Evolutionary conservation across 352 stramenopile species (phyloP).

Genomic region (Phytopythium cucurbitacearum): DNA sequence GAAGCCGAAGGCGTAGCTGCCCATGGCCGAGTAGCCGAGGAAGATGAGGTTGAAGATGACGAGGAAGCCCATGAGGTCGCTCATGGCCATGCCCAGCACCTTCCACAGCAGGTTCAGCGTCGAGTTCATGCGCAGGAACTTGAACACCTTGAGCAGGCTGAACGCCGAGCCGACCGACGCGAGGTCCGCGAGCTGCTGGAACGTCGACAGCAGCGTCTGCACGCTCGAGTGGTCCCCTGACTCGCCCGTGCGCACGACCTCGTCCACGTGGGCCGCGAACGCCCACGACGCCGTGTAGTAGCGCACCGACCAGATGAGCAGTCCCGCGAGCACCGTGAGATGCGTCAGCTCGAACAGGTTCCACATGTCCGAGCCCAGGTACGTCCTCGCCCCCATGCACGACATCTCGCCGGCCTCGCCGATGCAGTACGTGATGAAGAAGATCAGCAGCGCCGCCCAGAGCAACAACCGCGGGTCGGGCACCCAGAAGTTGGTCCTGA

Average conservation of each 20-base stretch:
- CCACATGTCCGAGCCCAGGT: constrained; percentile 84
- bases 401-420: constrained; percentile 73
- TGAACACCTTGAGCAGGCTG: constrained; percentile 86
- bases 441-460: constrained; percentile 61
- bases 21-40: constrained; percentile 81
- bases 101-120: constrained; percentile 84
- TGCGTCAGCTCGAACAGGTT: constrained; percentile 86
- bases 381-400: constrained; percentile 70
- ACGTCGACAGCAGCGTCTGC: constrained; percentile 58
- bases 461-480: constrained; percentile 64
- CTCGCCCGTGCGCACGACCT: constrained; percentile 18
- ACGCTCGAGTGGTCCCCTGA: constrained; percentile 44
- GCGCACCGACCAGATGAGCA: constrained; percentile 62
- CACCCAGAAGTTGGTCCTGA: neutral
- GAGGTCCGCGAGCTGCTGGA: constrained; percentile 73
- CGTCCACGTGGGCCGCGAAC: constrained; percentile 42
- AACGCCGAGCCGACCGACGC: constrained; percentile 70
- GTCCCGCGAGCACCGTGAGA: constrained; percentile 48
- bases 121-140: constrained; percentile 89
- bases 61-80: constrained; percentile 84
- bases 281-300: constrained; percentile 61
- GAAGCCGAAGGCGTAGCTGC: constrained; percentile 80
- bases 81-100: constrained; percentile 77
- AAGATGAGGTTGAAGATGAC: constrained; percentile 90
- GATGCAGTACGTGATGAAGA: constrained; percentile 80